Conservation (phyloP, 2,329 filamentous ascomycete genomes). For the Verticillium isaacii region DNA sequence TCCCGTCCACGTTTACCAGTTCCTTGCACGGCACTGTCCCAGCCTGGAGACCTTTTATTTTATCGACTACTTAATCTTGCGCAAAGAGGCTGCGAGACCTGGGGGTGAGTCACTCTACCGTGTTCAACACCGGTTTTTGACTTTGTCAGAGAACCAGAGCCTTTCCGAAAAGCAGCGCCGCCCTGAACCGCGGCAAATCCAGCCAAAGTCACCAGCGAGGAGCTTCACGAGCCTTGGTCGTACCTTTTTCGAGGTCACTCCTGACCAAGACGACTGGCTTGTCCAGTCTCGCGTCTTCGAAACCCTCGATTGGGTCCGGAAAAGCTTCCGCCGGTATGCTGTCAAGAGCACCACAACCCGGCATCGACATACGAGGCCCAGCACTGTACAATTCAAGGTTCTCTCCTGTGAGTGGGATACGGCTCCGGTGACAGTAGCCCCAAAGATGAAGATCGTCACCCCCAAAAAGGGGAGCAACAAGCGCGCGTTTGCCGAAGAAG, state of each 20-base stretch:
- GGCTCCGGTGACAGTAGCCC: not conserved
- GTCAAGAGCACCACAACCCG: constrained; percentile 25
- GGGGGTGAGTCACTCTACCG: not conserved
- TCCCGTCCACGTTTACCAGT: constrained; percentile 38
- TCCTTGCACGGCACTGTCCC: constrained; percentile 33
- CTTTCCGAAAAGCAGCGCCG: not conserved
- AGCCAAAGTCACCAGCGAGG: not conserved
- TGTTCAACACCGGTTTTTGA: not conserved
- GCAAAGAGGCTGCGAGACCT: constrained; percentile 14
- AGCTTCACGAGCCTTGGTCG: constrained; percentile 20
- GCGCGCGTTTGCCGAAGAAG: not conserved
- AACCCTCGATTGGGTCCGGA: constrained; percentile 32
- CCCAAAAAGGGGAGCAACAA: constrained; percentile 1
- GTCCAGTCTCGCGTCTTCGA: constrained; percentile 28
- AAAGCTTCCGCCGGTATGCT: constrained; percentile 30
- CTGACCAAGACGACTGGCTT: constrained; percentile 25
- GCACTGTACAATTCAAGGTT: constrained; percentile 33
- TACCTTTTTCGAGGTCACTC: constrained; percentile 24
- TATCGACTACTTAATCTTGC: constrained; percentile 36
- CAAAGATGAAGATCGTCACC: not conserved
- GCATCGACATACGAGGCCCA: constrained; percentile 21
- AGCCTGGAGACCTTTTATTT: constrained; percentile 39
- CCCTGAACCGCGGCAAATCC: no score
- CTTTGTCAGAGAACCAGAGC: not conserved
- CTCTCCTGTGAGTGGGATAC: constrained; percentile 34